Conservation (phyloP, 2,329 filamentous ascomycete species). For the Colletotrichum sp. region DNA sequence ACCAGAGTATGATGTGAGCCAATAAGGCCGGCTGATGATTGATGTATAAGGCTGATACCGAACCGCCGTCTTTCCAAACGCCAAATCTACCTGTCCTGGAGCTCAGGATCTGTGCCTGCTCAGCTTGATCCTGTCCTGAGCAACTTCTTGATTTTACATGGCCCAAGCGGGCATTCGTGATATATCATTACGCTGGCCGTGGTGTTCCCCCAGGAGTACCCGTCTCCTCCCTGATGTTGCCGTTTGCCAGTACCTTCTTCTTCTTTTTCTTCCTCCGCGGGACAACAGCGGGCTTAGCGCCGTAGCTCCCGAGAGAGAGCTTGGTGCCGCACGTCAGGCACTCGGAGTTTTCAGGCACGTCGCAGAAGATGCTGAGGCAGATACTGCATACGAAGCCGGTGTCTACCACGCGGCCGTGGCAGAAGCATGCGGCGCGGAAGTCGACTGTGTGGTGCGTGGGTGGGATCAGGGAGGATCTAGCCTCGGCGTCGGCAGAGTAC, state of each 20-base stretch:
- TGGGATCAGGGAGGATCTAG: constrained; percentile 68
- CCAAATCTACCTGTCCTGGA: neutral
- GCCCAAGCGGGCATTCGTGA: neutral
- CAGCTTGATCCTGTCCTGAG: neutral
- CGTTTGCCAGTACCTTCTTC: constrained; percentile 61
- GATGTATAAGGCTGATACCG: neutral
- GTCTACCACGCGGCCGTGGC: constrained; percentile 88
- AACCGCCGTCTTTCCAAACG: neutral
- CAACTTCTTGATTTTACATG: neutral
- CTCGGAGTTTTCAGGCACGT: constrained; percentile 63
- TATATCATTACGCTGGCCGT: constrained; percentile 37
- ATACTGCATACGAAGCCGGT: constrained; percentile 96
- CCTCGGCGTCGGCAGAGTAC: constrained; percentile 71
- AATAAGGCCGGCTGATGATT: neutral
- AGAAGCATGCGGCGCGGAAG: constrained; percentile 98
- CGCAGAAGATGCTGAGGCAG: constrained; percentile 92
- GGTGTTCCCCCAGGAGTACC: constrained; percentile 67
- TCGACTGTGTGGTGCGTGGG: constrained; percentile 89
- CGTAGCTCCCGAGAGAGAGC: constrained; percentile 77
- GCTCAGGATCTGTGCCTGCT: neutral
- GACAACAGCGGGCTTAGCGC: constrained; percentile 77
- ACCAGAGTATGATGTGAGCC: neutral
- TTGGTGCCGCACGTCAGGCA: constrained; percentile 86
- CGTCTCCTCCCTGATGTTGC: constrained; percentile 58
- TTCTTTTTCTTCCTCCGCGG: constrained; percentile 77